Conservation (phyloP, 768 basidiomycete genomes). For the Xerocomellus dryophilus region DNA sequence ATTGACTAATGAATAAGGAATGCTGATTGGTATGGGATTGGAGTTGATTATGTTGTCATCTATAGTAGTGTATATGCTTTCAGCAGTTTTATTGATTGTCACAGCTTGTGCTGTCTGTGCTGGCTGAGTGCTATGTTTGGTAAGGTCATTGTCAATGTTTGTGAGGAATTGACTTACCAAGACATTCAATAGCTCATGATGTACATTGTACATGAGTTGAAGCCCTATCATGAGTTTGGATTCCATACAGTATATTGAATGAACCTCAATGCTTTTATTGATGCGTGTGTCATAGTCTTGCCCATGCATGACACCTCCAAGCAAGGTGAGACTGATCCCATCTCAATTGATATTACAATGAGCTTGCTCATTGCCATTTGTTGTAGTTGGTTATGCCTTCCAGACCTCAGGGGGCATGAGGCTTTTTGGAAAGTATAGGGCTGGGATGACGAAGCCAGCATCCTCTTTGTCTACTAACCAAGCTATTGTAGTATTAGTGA, state of each 20-base stretch:
- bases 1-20: background rate
- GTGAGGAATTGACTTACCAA: background rate
- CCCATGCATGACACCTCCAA: slow-evolving; percentile 9
- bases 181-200: background rate
- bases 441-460: background rate
- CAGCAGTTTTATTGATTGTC: background rate
- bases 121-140: background rate
- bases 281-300: background rate
- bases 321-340: slow-evolving; percentile 3
- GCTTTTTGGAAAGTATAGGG: slow-evolving; percentile 3
- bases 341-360: slow-evolving; percentile 6
- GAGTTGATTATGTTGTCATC: too few species aligned
- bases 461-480: slow-evolving; percentile 10
- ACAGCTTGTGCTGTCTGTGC: background rate
- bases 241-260: slow-evolving; percentile 2
- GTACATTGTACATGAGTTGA: background rate
- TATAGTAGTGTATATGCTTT: too few species aligned
- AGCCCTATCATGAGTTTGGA: background rate
- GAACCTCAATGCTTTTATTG: background rate
- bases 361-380: slow-evolving; percentile 11
- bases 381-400: slow-evolving; percentile 9
- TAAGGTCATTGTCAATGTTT: background rate
- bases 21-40: background rate
- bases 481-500: background rate
- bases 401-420: background rate